phyloP scores from a whole-genome alignment of 106 monocot genomes.

The Vanilla planifolia region DNA sequence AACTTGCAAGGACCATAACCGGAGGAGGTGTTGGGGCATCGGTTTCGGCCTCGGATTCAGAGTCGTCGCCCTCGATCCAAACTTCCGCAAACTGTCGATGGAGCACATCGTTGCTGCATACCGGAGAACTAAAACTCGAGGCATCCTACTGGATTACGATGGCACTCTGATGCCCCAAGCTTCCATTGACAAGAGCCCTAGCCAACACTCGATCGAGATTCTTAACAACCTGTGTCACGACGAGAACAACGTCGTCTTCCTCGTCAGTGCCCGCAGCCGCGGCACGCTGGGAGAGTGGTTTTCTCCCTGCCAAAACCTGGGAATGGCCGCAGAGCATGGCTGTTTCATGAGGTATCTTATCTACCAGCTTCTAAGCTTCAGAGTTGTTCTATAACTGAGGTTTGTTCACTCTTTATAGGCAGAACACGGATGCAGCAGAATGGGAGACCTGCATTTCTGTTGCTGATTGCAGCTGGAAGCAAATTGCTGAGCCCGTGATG shows the following conservation, averaged over 20 bases:
- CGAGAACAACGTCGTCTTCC: constrained; percentile 50
- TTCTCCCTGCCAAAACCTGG: constrained; percentile 43
- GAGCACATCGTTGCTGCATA: constrained; percentile 65
- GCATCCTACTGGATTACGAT: constrained; percentile 63
- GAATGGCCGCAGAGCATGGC: constrained; percentile 60
- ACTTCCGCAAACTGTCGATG: constrained; percentile 54
- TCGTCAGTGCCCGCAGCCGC: constrained; percentile 56
- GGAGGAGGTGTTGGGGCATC: constrained; percentile 55
- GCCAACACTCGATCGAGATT: constrained; percentile 27
- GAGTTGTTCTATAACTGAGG: too few species aligned
- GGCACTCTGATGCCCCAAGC: constrained; percentile 67
- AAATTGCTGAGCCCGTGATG: constrained; percentile 56
- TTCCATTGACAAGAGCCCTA: constrained; percentile 53
- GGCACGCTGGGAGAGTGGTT: constrained; percentile 49
- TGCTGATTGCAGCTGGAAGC: constrained; percentile 39
- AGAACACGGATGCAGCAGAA: constrained; percentile 34
- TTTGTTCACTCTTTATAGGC: constrained; percentile 14
- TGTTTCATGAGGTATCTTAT: constrained; percentile 42
- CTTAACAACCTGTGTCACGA: constrained; percentile 49
- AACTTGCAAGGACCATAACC: constrained; percentile 50
- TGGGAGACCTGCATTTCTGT: constrained; percentile 34
- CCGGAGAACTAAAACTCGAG: constrained; percentile 28
- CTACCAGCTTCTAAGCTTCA: too few species aligned
- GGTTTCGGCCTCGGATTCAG: constrained; percentile 56
- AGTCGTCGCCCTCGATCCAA: constrained; percentile 58